Evolutionary conservation across 1,139 yeast genomes (phyloP), one percentile per base, ranked within the genome.

Genomic region (Yamadazyma sp.): DNA sequence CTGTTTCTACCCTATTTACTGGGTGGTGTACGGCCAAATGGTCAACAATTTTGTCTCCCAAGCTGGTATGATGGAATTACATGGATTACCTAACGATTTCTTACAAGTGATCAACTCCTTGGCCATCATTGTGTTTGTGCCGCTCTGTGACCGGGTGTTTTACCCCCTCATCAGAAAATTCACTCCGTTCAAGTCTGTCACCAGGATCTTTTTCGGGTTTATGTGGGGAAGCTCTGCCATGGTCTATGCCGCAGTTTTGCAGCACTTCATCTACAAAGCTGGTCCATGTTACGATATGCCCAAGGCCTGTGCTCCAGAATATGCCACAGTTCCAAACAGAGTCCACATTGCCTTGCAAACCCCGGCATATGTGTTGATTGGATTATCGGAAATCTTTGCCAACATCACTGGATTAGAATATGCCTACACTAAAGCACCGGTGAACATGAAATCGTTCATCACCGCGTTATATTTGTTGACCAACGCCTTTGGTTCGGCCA

Each of bases 231-330:
- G 89, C 6, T 53, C 73, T 30, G 76, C 95, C 29, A 84, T 86
- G 82, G 76, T 80, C 25, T 80, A 84, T 56, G 94, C 95, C 39
- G 92, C 95, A 12, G 81, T 86, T 31, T 73, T 86, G 48, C 96
- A 89, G 65, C 78, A 80, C 56, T 70, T 68, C 55, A 81, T 89
- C 46, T 88, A 88, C 66, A 57, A 64, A 34, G 70, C 86, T 6
- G 88, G 88, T 16, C 92, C 94, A 42, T 87, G 95, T 73, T 87
- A 80, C 51, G 77, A 80, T 44, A 48, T 54, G 39, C 90, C 94
- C 31, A 57, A 55, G 50, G 47, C 47, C 23, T 64, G 72, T 57
- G 37, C 29, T 27, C 25, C 34, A n/a, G 53, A 57, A 27, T 67
- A 50, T 41, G 45, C 45, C 12, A 53, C 50, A 33, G 56, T 64